These are phyloP conservation scores for Alliaria petiolata DNA, from an alignment of 345 rosid species.

Conservation along the genomic window DNA sequence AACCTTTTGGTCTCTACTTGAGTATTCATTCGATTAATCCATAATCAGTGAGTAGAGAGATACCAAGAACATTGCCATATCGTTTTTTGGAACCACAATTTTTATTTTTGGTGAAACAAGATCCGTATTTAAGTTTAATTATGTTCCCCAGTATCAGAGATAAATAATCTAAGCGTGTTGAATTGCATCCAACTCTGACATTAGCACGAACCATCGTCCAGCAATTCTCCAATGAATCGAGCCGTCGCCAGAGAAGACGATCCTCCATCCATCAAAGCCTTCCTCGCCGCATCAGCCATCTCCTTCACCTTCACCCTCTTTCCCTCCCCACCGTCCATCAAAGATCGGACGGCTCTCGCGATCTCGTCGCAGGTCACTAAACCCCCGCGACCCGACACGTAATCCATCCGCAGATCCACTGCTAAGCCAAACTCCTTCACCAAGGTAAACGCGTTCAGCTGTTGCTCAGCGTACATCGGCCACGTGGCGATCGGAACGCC, in stretches of 20 bases:
- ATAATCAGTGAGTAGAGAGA: neutral
- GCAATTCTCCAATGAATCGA: slow-evolving; percentile 29
- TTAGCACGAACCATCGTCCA: neutral
- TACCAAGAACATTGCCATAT: neutral
- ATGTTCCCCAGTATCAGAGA: neutral
- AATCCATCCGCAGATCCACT: slow-evolving; percentile 37
- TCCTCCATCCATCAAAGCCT: slow-evolving; percentile 30
- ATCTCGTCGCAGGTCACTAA: slow-evolving; percentile 42
- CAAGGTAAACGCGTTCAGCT: slow-evolving; percentile 43
- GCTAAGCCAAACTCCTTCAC: slow-evolving; percentile 42
- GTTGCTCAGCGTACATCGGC: slow-evolving; percentile 57
- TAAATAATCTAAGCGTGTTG: neutral
- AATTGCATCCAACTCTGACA: neutral
- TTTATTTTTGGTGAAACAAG: neutral
- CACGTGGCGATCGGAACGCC: slow-evolving; percentile 42
- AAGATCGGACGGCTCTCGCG: slow-evolving; percentile 15
- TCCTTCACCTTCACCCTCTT: slow-evolving; percentile 32
- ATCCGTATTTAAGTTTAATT: neutral
- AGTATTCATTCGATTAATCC: neutral
- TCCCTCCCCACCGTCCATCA: slow-evolving; percentile 25
- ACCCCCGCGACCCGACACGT: slow-evolving; percentile 10
- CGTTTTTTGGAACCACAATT: neutral
- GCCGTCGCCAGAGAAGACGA: slow-evolving; percentile 36
- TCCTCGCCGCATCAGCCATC: slow-evolving; percentile 29
- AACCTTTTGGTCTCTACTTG: neutral